phyloP scores from a whole-genome alignment of 768 basidiomycete species.

The Favolaschia claudopus region DNA sequence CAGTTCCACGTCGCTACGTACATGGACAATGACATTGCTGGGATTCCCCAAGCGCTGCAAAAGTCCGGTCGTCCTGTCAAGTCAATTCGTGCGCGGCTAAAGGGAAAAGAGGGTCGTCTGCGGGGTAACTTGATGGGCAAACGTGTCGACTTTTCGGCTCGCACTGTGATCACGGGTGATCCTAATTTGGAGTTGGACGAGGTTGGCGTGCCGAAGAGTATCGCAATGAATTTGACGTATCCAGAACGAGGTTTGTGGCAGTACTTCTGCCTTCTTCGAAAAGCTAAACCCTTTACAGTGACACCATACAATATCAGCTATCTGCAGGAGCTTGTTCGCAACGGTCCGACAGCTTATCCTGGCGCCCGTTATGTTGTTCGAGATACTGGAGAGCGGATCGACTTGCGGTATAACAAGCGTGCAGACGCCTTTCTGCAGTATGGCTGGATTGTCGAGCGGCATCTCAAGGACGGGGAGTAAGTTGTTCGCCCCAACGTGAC shows the following conservation, averaged over 20 bases:
- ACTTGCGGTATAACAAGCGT: constrained; percentile 95
- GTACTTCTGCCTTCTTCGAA: not conserved
- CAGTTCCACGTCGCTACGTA: constrained; percentile 99
- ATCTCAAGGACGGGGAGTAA: constrained; percentile 98
- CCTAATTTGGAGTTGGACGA: constrained; percentile 96
- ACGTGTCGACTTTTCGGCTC: constrained; percentile 98
- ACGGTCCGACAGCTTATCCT: constrained; percentile 94
- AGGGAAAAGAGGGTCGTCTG: constrained; percentile 98
- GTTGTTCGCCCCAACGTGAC: constrained; percentile 45
- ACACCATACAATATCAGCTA: constrained; percentile 97
- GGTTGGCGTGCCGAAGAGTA: constrained; percentile 93
- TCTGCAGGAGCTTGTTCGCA: constrained; percentile 92
- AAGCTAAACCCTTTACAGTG: constrained; percentile 53
- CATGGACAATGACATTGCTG: constrained; percentile 99
- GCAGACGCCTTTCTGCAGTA: constrained; percentile 95
- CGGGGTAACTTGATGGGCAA: constrained; percentile 99
- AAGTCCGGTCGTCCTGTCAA: constrained; percentile 98
- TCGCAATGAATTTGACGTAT: constrained; percentile 97
- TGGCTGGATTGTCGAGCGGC: constrained; percentile 98
- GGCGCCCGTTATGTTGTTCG: constrained; percentile 97
- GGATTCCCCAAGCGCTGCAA: constrained; percentile 95
- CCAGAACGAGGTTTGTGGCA: constrained; percentile 85
- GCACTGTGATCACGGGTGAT: constrained; percentile 99
- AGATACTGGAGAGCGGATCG: constrained; percentile 97
- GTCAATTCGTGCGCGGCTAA: constrained; percentile 96